Conservation (phyloP, 441 rosid species). For the Pelargonium hybrid region DNA sequence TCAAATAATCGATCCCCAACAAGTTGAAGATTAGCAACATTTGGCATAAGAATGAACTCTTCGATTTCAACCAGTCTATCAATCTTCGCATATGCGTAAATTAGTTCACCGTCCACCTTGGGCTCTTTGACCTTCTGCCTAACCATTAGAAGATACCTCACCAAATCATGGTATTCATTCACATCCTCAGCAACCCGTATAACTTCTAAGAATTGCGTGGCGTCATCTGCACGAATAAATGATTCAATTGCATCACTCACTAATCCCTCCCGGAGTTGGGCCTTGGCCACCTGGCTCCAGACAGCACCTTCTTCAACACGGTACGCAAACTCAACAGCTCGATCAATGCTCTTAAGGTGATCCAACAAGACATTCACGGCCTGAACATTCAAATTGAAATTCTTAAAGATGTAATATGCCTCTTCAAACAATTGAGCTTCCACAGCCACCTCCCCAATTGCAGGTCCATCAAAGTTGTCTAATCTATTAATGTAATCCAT, state of each 20-base stretch:
- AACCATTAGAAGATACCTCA: constrained; percentile 90
- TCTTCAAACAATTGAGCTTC: constrained; percentile 85
- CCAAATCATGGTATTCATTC: constrained; percentile 89
- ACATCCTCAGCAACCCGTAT: constrained; percentile 80
- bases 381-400: constrained; percentile 93
- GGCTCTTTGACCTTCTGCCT: constrained; percentile 95
- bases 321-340: constrained; percentile 98
- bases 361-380: constrained; percentile 86
- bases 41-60: constrained; percentile 97
- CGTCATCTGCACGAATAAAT: constrained; percentile 94
- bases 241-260: constrained; percentile 98
- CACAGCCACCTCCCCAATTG: constrained; percentile 96
- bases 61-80: constrained; percentile 89
- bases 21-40: constrained; percentile 79
- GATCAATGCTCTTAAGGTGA: constrained; percentile 76
- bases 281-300: constrained; percentile 97
- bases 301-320: constrained; percentile 97
- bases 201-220: constrained; percentile 83
- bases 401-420: constrained; percentile 91
- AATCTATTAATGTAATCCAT: constrained; percentile 97
- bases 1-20: constrained; percentile 97
- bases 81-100: constrained; percentile 97
- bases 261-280: constrained; percentile 87
- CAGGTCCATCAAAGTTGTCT: constrained; percentile 99
- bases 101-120: constrained; percentile 96